These are phyloP conservation scores for Cyclocybe cylindracea DNA, from an alignment of 768 basidiomycete species.

Conservation along the genomic window DNA sequence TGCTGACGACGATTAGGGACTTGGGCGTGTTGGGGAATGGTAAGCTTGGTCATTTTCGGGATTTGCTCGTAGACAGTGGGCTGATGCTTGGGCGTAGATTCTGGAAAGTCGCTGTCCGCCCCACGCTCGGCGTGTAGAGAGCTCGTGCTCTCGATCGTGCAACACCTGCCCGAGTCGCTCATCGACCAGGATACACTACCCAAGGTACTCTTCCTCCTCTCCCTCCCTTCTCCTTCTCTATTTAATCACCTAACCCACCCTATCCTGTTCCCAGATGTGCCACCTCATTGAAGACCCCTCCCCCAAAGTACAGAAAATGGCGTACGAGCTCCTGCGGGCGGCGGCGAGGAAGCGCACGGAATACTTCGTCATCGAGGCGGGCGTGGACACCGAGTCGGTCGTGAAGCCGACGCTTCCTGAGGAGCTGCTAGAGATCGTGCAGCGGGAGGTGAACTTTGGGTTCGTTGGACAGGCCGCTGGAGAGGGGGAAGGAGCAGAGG, in stretches of 20 bases:
- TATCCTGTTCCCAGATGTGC: conserved; percentile 57
- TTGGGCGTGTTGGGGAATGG: conserved; percentile 57
- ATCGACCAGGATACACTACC: conserved; percentile 65
- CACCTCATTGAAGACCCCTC: conserved; percentile 72
- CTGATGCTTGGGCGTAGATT: conserved; percentile 8
- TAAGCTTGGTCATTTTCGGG: conserved; percentile 27
- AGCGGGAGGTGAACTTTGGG: conserved; percentile 40
- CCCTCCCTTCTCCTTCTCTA: no score
- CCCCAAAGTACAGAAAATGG: conserved; percentile 69
- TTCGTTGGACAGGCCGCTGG: conserved; percentile 36
- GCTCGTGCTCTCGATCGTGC: conserved; percentile 67
- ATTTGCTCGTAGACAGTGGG: neutral
- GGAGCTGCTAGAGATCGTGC: conserved; percentile 68
- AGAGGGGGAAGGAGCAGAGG: conserved; percentile 29
- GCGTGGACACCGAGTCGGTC: conserved; percentile 62
- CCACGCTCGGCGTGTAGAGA: conserved; percentile 72
- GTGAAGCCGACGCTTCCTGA: conserved; percentile 47
- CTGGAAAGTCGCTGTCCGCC: conserved; percentile 24
- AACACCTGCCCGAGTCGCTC: conserved; percentile 62
- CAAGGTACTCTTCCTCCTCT: conserved; percentile 52
- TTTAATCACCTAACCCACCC: neutral
- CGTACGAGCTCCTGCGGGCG: conserved; percentile 69
- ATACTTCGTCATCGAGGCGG: conserved; percentile 83
- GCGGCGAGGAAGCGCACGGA: conserved; percentile 80
- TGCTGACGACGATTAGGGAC: conserved; percentile 62